Evolutionary conservation across 768 basidiomycete genomes (phyloP).

Genomic region (Calocybe gangraenosa): DNA sequence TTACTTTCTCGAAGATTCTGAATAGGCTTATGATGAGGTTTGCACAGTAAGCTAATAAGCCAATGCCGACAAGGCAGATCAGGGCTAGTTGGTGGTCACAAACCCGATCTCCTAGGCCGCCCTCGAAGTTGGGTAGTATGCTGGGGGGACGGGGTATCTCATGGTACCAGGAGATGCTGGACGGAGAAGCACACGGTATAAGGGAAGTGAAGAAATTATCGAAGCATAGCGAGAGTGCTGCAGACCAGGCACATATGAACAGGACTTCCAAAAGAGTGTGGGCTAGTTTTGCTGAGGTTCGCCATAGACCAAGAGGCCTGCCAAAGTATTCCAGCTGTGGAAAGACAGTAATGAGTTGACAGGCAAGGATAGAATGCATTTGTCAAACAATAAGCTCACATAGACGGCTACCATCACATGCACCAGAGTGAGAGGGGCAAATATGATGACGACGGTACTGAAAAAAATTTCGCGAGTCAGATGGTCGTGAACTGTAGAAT

Average conservation of each 20-base stretch:
- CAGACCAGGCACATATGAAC: constrained; percentile 93
- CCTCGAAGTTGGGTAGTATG: constrained; percentile 37
- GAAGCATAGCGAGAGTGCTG: constrained; percentile 81
- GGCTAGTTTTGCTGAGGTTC: constrained; percentile 79
- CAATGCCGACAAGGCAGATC: constrained; percentile 73
- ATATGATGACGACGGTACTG: constrained; percentile 81
- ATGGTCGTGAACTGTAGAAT: neutral
- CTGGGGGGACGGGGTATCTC: constrained; percentile 51
- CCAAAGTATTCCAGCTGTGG: constrained; percentile 88
- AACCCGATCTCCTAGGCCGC: constrained; percentile 49
- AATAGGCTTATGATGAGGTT: constrained; percentile 84
- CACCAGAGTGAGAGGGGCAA: constrained; percentile 75
- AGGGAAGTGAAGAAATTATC: constrained; percentile 90
- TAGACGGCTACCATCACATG: constrained; percentile 88
- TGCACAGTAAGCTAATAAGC: constrained; percentile 75
- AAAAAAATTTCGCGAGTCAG: neutral
- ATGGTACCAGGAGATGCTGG: constrained; percentile 71
- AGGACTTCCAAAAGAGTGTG: constrained; percentile 86
- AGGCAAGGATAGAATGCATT: neutral
- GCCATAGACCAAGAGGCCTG: constrained; percentile 88
- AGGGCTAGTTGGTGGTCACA: constrained; percentile 77
- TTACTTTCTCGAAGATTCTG: constrained; percentile 87
- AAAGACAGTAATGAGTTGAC: constrained; percentile 13
- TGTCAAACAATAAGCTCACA: constrained; percentile 38
- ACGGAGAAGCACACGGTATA: constrained; percentile 66